Base-by-base conservation (phyloP, 2,329 filamentous ascomycete genomes). In the Tolypocladium sp. region DNA sequence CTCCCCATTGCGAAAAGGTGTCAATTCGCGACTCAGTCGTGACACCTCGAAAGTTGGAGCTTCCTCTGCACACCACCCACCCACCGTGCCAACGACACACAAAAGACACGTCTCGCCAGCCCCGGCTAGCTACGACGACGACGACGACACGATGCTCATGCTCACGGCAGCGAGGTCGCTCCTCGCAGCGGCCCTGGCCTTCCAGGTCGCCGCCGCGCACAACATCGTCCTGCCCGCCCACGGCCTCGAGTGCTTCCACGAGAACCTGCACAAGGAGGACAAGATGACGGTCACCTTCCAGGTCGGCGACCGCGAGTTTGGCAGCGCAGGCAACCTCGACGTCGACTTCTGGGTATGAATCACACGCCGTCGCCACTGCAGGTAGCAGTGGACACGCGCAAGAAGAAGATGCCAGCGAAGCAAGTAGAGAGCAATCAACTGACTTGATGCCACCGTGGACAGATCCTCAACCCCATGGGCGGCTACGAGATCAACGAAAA, bases 211-310 rank as follows among this genome's bases (percentile, higher is more conserved):
- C 65, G 82, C 84, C 65, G 91, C 91, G 68, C 94, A 99, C 84
- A 97, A 95, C 81, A 97, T 99, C 76, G 91, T 94, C 74, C 87
- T 99, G 70, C 88, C 88, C 63, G 89, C 92, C 67, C 92, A 99
- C 77, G 90, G 91, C 71, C 86, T 92, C 77, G 94, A 99, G 80
- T 99, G 94, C 81, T 99, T 97, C 83, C 90, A 96, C 81, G 94
- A 99, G 79, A 77, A 81, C 68, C 86, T 99, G 61, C 93, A 96
- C 80, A 85, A 83, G 73, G 94, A 96, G 75, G 94, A 99, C 80
- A 90, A 89, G 76, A 99, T 99, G 94, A 97, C 92, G 10, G 92
- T 99, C 61, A 96, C 92, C 37, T 99, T 95, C 82, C 94, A 97
- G 79, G 93, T 97, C 60, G 94, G 94, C 71, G 94, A 99, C 74